Percentiles rank a stretch among this genome's conserved stretches.
Evolutionary conservation across 2,329 filamentous ascomycete species (phyloP).

Genomic region (Colletotrichum limetticola): DNA sequence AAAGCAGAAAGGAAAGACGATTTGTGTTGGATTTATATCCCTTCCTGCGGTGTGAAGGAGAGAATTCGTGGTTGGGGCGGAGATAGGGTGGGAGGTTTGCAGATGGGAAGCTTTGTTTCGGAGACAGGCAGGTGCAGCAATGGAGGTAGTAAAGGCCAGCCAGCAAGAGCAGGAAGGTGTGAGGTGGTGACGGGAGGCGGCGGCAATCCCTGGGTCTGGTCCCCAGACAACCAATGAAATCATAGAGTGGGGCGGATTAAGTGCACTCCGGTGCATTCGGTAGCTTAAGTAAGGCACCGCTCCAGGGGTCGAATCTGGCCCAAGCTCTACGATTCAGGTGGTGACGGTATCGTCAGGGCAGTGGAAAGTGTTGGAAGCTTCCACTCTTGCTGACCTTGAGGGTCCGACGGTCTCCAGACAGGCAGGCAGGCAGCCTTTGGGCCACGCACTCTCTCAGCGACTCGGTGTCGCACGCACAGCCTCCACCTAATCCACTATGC

Average conservation of each 20-base stretch:
- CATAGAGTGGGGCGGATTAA: conserved; percentile 37
- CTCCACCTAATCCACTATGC: neutral
- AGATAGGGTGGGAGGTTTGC: conserved; percentile 30
- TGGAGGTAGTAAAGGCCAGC: conserved; percentile 28
- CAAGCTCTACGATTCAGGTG: conserved; percentile 35
- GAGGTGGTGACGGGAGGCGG: conserved; percentile 27
- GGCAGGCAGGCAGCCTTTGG: conserved; percentile 31
- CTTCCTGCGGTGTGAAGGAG: conserved; percentile 11
- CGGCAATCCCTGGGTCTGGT: conserved; percentile 29
- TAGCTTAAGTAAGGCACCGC: conserved; percentile 30
- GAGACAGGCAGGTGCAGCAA: conserved; percentile 17
- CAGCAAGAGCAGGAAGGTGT: neutral
- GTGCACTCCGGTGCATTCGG: conserved; percentile 29
- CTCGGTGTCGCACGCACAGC: conserved; percentile 19
- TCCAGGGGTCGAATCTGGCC: conserved; percentile 21
- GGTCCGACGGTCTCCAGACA: neutral
- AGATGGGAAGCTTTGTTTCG: conserved; percentile 28
- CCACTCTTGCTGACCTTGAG: conserved; percentile 36
- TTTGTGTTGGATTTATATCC: conserved; percentile 5
- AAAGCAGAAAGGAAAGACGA: conserved; percentile 18
- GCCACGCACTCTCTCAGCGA: conserved; percentile 28
- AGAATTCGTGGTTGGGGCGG: conserved; percentile 29
- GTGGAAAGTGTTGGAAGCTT: conserved; percentile 36
- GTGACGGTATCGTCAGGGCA: conserved; percentile 20
- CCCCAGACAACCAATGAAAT: conserved; percentile 37